Evolutionary conservation across 441 rosid genomes (phyloP), one percentile per base, ranked within the genome.

Genomic region (Populus tomentosa): DNA sequence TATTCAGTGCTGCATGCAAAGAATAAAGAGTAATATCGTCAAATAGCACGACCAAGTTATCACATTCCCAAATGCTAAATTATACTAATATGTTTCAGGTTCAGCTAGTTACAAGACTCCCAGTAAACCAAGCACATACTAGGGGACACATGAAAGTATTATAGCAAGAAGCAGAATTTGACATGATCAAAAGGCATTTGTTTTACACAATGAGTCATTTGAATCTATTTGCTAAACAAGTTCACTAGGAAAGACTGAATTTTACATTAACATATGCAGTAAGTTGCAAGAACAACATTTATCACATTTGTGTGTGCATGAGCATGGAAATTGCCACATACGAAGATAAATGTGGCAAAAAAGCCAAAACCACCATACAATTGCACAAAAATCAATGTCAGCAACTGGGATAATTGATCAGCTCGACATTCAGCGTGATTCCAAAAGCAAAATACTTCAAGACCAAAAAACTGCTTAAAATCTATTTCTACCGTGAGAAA

Each of bases 401-500:
- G 35, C 16, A 38, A 65, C 33, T 8, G 56, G 70, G 26, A 74
- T 69, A 18, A 32, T 46, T 69, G 23, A 42, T 32, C 42, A 74
- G 30, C 56, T 65, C 18, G 4, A 33, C 1, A 74, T 33, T 42
- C 7, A 46, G 67, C 21, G 30, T 14, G 67, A 40, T 69, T 14
- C 26, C 70, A 69, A 66, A 67, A 23, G 62, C 62, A 26, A 71
- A 32, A 30, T 8, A 46, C 26, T 59, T 74, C 18, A 13, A 11
- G 50, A 28, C 64, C 64, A 77, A 56, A 71, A 36, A 16, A 75
- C 56, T 67, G 36, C 50, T 32, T 65, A 28, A 56, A 75, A 67
- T 65, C 71, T 26, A 10, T 65, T 67, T 30, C 59, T 10, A 20
- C 62, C 42, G 24, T 28, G 63, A 32, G n/a, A 69, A 78, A 76